Evolutionary conservation across 805 yeast species (phyloP), one percentile per base, ranked within the genome.

Genomic region (Kuraishia hungarica): DNA sequence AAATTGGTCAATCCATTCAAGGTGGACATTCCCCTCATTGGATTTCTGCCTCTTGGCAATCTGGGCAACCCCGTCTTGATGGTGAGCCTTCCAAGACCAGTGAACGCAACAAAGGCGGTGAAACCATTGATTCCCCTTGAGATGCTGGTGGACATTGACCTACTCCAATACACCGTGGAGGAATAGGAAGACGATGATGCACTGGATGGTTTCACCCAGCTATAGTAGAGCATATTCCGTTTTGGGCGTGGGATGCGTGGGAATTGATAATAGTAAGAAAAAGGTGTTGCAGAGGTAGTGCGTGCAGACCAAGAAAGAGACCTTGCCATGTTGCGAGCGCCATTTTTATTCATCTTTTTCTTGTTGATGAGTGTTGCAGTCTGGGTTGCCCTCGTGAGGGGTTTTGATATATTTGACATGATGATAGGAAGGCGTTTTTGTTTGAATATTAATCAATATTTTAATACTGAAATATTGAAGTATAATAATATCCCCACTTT

Each of bases 231-330:
- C 0, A 75, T 77, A 53, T 76, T 78, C 59, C 84, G 67, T 64
- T 79, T 81, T 6, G 86, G 84, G 56, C 84, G 70, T 2, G 86
- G 84, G 53, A 81, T 78, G 59, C 72, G 72, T 1, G 86, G 84
- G 61, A 81, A 78, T 15, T 68, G 71, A 57, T 78, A 76, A 56
- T 64, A 64, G 51, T 64, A 64, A 19, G 61, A 20, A 22, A 22
- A 23, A 11, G 46, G 39, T 2, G 50, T 2, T 11, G 50, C 10
- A 4, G 46, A 19, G 50, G 22, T 24, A 29, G 23, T 46, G 46
- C 52, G 23, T 20, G 21, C 21, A 2, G 22, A 23, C 43, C 43
- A 35, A 10, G 17, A 35, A 35, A 35, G 43, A 10, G 43, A 35
- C 43, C 43, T 10, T 7, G 43, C 43, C 15, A 35, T 35, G 43